phyloP scores from a whole-genome alignment of 2,329 filamentous ascomycete genomes.

The Biscogniauxia marginata region DNA sequence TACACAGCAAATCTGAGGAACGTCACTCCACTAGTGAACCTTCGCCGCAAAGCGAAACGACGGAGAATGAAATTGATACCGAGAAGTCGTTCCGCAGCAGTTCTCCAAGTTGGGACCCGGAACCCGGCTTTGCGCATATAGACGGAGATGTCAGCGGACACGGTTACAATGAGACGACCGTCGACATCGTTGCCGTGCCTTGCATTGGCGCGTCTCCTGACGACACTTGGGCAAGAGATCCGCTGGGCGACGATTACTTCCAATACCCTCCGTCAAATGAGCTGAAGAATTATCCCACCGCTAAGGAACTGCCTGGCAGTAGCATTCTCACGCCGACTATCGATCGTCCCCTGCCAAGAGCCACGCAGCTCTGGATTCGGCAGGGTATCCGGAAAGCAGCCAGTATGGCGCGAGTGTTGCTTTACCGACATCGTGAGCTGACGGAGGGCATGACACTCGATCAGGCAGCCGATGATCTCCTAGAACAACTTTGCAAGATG shows the following conservation, averaged over 20 bases:
- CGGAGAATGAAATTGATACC: slow-evolving; percentile 1
- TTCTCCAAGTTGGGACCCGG: slow-evolving; percentile 31
- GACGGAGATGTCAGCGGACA: slow-evolving; percentile 42
- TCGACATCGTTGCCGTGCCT: slow-evolving; percentile 54
- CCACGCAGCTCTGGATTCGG: slow-evolving; percentile 49
- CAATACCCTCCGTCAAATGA: slow-evolving; percentile 32
- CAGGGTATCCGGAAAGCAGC: slow-evolving; percentile 51
- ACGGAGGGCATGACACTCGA: slow-evolving; percentile 43
- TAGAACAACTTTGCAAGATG: slow-evolving; percentile 41
- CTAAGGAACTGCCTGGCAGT: slow-evolving; percentile 32
- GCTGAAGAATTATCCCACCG: slow-evolving; percentile 25
- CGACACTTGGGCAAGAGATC: slow-evolving; percentile 53
- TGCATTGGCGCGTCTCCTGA: slow-evolving; percentile 53
- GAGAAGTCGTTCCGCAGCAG: slow-evolving; percentile 26
- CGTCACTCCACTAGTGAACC: not conserved
- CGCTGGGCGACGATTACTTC: slow-evolving; percentile 47
- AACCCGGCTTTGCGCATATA: slow-evolving; percentile 41
- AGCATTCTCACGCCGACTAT: slow-evolving; percentile 34
- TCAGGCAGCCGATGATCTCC: slow-evolving; percentile 44
- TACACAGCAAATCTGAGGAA: not conserved
- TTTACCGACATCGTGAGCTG: slow-evolving; percentile 50
- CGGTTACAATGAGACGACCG: slow-evolving; percentile 52
- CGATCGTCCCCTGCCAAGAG: slow-evolving; percentile 30
- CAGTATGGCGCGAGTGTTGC: slow-evolving; percentile 47
- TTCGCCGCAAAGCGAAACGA: not conserved